Percentiles rank a stretch among this genome's conserved stretches.
Conservation (phyloP, 2,329 filamentous ascomycete genomes). For the Microsporum ferrugineum region DNA sequence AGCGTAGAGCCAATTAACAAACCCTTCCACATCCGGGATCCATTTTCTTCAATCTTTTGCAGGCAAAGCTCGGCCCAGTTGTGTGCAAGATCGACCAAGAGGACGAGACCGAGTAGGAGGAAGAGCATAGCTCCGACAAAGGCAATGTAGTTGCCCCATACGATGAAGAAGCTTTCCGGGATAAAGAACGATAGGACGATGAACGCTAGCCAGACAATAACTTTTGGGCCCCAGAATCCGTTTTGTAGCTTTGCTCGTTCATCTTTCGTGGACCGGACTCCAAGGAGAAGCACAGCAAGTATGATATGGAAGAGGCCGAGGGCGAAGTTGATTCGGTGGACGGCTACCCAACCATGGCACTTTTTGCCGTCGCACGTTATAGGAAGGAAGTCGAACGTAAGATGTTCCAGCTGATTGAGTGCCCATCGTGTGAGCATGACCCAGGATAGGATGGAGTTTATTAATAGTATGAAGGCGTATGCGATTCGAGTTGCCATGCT, state of each 20-base stretch:
- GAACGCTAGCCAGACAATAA: constrained; percentile 76
- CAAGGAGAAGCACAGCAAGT: constrained; percentile 71
- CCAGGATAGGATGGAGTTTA: constrained; percentile 97
- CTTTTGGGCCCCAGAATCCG: constrained; percentile 97
- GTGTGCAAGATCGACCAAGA: constrained; percentile 89
- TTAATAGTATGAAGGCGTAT: constrained; percentile 82
- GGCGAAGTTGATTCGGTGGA: constrained; percentile 95
- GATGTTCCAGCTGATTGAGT: constrained; percentile 82
- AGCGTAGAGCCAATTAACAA: constrained; percentile 85
- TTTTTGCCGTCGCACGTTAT: constrained; percentile 83
- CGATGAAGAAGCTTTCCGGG: constrained; percentile 84
- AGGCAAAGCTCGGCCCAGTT: constrained; percentile 96
- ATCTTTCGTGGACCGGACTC: constrained; percentile 76
- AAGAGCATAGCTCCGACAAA: constrained; percentile 84
- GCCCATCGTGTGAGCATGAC: constrained; percentile 99
- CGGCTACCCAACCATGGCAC: constrained; percentile 91
- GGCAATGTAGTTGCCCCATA: constrained; percentile 91
- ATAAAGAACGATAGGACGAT: constrained; percentile 92
- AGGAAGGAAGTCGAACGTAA: constrained; percentile 90
- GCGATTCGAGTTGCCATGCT: constrained; percentile 95
- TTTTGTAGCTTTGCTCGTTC: constrained; percentile 84
- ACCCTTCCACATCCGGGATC: constrained; percentile 73
- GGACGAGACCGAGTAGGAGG: constrained; percentile 78
- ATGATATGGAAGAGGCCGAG: constrained; percentile 88
- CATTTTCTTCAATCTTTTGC: constrained; percentile 78